Evolutionary conservation across 2,329 filamentous ascomycete genomes (phyloP), one percentile per base, ranked within the genome.

Genomic region (Fusarium chuoi): DNA sequence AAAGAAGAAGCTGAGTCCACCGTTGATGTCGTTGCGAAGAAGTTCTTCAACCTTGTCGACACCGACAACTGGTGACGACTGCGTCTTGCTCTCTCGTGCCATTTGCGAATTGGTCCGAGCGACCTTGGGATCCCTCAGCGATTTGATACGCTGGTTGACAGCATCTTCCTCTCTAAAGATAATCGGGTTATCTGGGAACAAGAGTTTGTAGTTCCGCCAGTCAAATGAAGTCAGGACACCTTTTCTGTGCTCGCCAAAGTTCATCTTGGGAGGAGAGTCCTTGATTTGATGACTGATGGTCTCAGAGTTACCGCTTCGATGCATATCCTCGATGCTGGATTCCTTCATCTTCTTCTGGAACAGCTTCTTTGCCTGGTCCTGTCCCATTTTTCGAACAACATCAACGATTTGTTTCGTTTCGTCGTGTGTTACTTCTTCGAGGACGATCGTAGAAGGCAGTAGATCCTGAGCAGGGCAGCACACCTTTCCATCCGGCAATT

Each of bases 391-490:
- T 3, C 22, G 38, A 41, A 41, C 38, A 6, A 0, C 0, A 41
- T 41, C 13, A 14, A 9, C 1, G 1, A 41, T 22, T 0, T 20
- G 7, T 6, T 10, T 3, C 18, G 12, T 46, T 28, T 46, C 44
- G 8, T 46, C 12, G 0, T 46, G 24, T 7, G 24, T 7, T 22
- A 22, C 24, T 46, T 22, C 24, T 46, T 46, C 44, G 3, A 22
- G 8, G 6, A 26, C 12, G 12, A 20, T 26, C 12, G 18, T 4
- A 0, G 44, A 15, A 6, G 24, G 44, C 0, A 46, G 13, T 6
- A 28, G 24, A 46, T 46, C 18, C 10, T 28, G 44, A 20, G 44
- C 44, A 46, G 24, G 24, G 8, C 5, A 28, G 24, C 5, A 22
- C 6, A 46, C 18, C 0, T 3, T 11, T 11, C 24, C 24, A 22